These are phyloP conservation scores for Epichloe brachyelytri DNA, from an alignment of 2,329 filamentous ascomycete genomes.

Conservation along the genomic window DNA sequence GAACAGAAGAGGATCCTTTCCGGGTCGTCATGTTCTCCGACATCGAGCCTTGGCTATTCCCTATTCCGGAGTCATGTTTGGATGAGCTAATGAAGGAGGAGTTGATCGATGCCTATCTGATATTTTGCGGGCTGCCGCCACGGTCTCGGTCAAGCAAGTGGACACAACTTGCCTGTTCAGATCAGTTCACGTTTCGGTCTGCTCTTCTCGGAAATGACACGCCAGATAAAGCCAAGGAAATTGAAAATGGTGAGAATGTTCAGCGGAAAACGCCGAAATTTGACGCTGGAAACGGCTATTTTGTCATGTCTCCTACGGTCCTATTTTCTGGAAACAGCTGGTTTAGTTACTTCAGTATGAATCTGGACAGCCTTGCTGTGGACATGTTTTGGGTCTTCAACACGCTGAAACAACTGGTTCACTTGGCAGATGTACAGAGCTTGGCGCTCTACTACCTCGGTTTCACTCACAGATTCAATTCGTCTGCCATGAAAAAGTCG, in stretches of 20 bases:
- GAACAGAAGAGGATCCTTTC: conserved; percentile 68
- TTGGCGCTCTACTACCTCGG: conserved; percentile 60
- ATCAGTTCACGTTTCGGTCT: conserved; percentile 16
- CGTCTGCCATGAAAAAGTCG: conserved; percentile 47
- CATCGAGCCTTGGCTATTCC: conserved; percentile 48
- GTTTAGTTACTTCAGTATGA: conserved; percentile 30
- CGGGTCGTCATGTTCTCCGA: conserved; percentile 72
- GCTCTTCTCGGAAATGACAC: background rate
- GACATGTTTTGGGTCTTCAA: conserved; percentile 37
- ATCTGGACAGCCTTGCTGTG: conserved; percentile 11
- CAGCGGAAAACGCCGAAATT: conserved; percentile 18
- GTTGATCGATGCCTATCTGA: conserved; percentile 57
- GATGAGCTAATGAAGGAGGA: conserved; percentile 22
- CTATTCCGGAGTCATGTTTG: conserved; percentile 28
- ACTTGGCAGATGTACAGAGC: conserved; percentile 17
- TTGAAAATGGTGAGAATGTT: conserved; percentile 5
- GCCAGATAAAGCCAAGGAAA: background rate
- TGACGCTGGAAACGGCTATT: conserved; percentile 14
- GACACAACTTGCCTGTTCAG: conserved; percentile 17
- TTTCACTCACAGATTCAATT: conserved; percentile 42
- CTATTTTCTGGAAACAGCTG: conserved; percentile 35
- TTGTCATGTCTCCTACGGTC: conserved; percentile 32
- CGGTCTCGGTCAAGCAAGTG: conserved; percentile 16
- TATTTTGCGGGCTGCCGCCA: conserved; percentile 54
- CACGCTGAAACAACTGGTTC: conserved; percentile 45